phyloP scores from a whole-genome alignment of 495 filamentous ascomycete species.

The Neurospora pannonica region DNA sequence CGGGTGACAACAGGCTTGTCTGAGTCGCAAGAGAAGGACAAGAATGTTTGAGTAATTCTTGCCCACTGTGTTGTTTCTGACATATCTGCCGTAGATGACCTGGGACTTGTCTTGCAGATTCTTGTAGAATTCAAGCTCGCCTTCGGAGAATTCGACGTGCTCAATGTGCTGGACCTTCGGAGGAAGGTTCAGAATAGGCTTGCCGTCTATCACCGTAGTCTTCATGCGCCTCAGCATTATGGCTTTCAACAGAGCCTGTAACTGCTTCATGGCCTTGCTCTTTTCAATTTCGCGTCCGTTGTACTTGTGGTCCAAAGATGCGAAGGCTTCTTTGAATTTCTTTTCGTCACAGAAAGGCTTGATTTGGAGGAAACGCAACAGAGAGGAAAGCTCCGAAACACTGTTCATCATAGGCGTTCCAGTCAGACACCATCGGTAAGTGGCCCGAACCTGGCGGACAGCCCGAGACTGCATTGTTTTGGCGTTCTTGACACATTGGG shows the following conservation, averaged over 20 bases:
- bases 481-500: constrained; percentile 88
- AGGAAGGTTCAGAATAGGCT: constrained; percentile 71
- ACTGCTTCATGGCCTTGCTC: constrained; percentile 52
- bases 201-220: constrained; percentile 71
- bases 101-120: constrained; percentile 59
- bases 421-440: constrained; percentile 74
- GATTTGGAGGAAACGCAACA: constrained; percentile 75
- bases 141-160: constrained; percentile 63
- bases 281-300: constrained; percentile 20
- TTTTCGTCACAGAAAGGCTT: constrained; percentile 61
- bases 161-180: constrained; percentile 55
- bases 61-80: constrained; percentile 60
- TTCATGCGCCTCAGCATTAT: constrained; percentile 83
- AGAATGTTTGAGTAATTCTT: constrained; percentile 78
- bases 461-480: constrained; percentile 56
- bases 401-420: constrained; percentile 95
- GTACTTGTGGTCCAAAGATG: constrained; percentile 19
- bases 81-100: constrained; percentile 67
- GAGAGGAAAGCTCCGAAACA: constrained; percentile 69
- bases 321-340: constrained; percentile 42
- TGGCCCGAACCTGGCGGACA: constrained; percentile 50
- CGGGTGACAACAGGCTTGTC: constrained; percentile 91
- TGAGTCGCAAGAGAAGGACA: constrained; percentile 74
- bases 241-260: constrained; percentile 75
- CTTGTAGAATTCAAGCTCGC: constrained; percentile 63